Evolutionary conservation across 164 flowering plant genomes (phyloP), one percentile per base, ranked within the genome.

Genomic region (Macadamia tetraphylla): DNA sequence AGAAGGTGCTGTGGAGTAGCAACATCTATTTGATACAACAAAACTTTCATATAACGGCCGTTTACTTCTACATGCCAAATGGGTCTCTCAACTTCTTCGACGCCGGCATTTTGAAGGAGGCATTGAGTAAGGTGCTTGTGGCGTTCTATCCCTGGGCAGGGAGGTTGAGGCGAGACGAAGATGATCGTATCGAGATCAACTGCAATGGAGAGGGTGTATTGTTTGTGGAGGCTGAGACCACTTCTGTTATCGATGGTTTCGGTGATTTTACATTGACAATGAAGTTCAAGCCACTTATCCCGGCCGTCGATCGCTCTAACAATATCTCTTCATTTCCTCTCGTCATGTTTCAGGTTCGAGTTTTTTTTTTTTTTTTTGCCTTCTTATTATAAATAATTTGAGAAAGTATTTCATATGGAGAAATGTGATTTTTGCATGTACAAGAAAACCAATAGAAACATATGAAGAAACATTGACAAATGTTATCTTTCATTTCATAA

Each of bases 61-160:
- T 75, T 7, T 75, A 75, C 46, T 75, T 75, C 35, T 75, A 75
- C 68, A 53, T 71, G 32, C 74, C 81, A 11, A 75, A 64, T 42
- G 74, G 74, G 13, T 59, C 76, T 1, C 8, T 71, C 7, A 70
- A 72, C 57, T 78, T 75, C 72, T 78, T 78, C 29, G 76, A 78
- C 18, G 40, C 69, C 0, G 2, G 30, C n/a, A 57, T 75, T 32
- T 68, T 78, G 10, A 78, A 78, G 61, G 81, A 69, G 17, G 77
- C 86, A 3, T 59, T 82, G 60, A 73, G 81, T 67, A 48, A 66
- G 30, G 78, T 69, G 12, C 74, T 81, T 3, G 86, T 83, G 2
- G 75, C 76, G 0, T 83, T 82, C 60, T 82, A 82, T 44, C 86
- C 85, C 0, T 67, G 78, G 70, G 86, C 81, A 4, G 83, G 83